Evolutionary conservation across 2,329 filamentous ascomycete genomes (phyloP), one percentile per base, ranked within the genome.

Genomic region (Neofusicoccum sp.): DNA sequence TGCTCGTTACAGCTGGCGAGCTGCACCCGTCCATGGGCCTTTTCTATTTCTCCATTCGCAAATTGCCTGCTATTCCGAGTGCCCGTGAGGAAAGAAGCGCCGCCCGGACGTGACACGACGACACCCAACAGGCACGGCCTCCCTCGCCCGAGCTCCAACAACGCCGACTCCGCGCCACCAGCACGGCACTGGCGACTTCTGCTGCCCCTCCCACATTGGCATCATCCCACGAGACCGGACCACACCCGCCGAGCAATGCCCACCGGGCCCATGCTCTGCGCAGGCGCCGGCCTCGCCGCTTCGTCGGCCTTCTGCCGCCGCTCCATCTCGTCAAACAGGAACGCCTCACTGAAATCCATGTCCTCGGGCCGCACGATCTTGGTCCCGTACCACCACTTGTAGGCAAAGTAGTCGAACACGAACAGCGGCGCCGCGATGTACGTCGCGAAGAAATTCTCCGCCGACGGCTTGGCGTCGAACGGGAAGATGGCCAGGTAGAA

Each of bases 401-500:
- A 60, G 30, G 31, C 47, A 54, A 60, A 60, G 58, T 60, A 61
- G 49, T 56, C 48, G 31, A 57, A 8, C 20, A 61, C 48, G 34
- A 61, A 56, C n/a, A 61, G 48, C 20, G 59, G 59, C 3, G 49
- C 73, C 0, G 76, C 79, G 14, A 81, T 69, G 60, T 79, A 82
- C 58, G 73, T 80, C 1, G 78, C 73, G 64, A 82, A 82, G 73
- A 82, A 82, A 45, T 65, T 70, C 63, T 73, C 67, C 0, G 76
- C 79, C 7, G 65, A 70, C 2, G 72, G 65, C 2, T 62, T 54
- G 0, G 66, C 70, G 0, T 65, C 69, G 3, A 82, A 69, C 0
- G 80, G 79, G 73, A 75, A 81, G 2, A 81, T 68, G 3, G 75
- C 70, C 1, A 82, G 73, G 63, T 82, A 82, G 66, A 82, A 81